Evolutionary conservation across 768 basidiomycete genomes (phyloP).

Genomic region (Termitomyces sp.): DNA sequence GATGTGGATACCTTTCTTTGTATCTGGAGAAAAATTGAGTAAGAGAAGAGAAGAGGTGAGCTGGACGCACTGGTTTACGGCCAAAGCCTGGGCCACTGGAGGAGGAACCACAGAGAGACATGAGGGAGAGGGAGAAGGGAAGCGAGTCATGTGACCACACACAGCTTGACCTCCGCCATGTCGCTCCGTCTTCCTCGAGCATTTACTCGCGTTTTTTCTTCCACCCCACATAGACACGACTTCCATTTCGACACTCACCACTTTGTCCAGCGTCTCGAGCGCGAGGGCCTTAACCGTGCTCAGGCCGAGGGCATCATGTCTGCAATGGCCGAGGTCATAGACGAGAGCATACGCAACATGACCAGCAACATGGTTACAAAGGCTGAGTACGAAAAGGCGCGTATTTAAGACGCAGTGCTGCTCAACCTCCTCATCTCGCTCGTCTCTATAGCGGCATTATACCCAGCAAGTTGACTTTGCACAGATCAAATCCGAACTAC

Average conservation of each 20-base stretch:
- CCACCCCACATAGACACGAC: conserved; percentile 26
- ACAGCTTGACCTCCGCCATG: conserved; percentile 1
- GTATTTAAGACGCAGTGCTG: conserved; percentile 11
- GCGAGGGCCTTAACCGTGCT: conserved; percentile 81
- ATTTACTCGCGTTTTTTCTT: conserved; percentile 24
- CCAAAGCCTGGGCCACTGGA: conserved; percentile 50
- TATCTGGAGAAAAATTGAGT: conserved; percentile 24
- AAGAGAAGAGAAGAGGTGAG: not conserved
- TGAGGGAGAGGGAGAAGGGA: conserved; percentile 15
- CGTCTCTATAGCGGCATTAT: conserved; percentile 65
- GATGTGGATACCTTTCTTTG: conserved; percentile 37
- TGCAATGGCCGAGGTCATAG: conserved; percentile 94
- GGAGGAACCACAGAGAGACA: conserved; percentile 58
- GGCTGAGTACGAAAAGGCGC: conserved; percentile 92
- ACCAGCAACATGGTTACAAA: conserved; percentile 94
- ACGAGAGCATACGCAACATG: conserved; percentile 96
- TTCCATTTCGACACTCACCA: conserved; percentile 96
- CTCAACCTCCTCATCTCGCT: not conserved
- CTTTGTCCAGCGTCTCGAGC: conserved; percentile 87
- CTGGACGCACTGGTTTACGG: conserved; percentile 43
- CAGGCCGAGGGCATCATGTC: conserved; percentile 98
- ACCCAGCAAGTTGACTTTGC: conserved; percentile 97
- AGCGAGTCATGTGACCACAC: conserved; percentile 3
- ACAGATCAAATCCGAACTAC: conserved; percentile 92
- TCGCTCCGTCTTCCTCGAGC: conserved; percentile 3